Evolutionary conservation across 2,329 filamentous ascomycete genomes (phyloP).

Genomic region (Diplodia seriata): DNA sequence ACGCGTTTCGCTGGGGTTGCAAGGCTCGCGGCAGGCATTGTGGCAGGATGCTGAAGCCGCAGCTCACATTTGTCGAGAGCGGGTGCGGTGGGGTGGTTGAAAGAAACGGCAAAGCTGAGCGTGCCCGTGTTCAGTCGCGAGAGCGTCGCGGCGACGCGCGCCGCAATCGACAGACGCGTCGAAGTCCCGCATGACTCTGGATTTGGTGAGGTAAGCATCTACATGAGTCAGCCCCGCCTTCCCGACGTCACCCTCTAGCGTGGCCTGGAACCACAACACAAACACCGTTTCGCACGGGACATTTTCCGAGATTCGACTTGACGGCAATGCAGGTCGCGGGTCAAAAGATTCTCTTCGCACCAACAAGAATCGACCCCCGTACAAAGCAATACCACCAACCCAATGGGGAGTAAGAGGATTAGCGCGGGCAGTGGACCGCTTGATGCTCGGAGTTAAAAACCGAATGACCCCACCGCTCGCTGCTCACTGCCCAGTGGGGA

Average conservation of each 20-base stretch:
- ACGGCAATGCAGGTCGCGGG: background rate
- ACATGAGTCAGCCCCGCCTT: background rate
- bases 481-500: constrained; percentile 3
- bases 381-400: background rate
- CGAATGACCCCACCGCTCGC: constrained; percentile 6
- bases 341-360: background rate
- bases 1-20: constrained; percentile 54
- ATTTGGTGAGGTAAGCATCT: background rate
- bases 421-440: background rate
- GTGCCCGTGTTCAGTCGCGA: constrained; percentile 21
- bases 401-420: constrained; percentile 17
- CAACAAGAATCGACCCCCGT: background rate
- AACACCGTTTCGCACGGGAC: background rate
- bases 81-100: constrained; percentile 9
- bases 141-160: constrained; percentile 26
- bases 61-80: constrained; percentile 5
- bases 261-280: background rate
- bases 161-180: constrained; percentile 16
- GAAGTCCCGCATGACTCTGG: background rate
- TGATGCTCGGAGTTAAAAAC: constrained; percentile 9
- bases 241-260: background rate
- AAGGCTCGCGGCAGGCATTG: constrained; percentile 45
- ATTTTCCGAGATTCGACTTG: background rate
- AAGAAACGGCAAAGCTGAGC: background rate
- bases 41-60: constrained; percentile 27